Evolutionary conservation across 805 yeast species (phyloP).

Genomic region (Nakazawaea wickerhamii): DNA sequence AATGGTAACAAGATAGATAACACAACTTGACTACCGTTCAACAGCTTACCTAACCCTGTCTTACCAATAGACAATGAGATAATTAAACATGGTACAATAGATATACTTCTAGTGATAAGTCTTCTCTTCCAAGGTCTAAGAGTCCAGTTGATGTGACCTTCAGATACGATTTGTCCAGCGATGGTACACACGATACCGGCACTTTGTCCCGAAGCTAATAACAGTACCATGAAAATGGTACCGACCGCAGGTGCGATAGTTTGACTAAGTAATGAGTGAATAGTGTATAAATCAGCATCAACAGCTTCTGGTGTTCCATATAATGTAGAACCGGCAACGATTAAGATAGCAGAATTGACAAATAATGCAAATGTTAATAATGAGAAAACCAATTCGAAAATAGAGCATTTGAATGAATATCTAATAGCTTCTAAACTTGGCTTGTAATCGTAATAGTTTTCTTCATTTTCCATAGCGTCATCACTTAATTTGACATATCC

Average conservation of each 20-base stretch:
- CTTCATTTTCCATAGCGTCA: conserved; percentile 27
- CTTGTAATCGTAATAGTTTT: conserved; percentile 42
- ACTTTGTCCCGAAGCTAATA: conserved; percentile 72
- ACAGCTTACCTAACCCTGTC: conserved; percentile 59
- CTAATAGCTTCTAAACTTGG: conserved; percentile 67
- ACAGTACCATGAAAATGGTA: conserved; percentile 74
- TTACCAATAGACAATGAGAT: conserved; percentile 65
- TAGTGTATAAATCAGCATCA: conserved; percentile 72
- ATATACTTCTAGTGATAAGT: conserved; percentile 61
- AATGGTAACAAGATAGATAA: conserved; percentile 74
- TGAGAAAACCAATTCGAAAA: conserved; percentile 59
- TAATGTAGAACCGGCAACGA: conserved; percentile 72
- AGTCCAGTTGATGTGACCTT: conserved; percentile 80
- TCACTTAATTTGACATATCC: conserved; percentile 25
- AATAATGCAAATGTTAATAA: conserved; percentile 75
- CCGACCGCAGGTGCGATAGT: conserved; percentile 71
- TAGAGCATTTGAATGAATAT: conserved; percentile 62
- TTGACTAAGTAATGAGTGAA: conserved; percentile 51
- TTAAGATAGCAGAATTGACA: conserved; percentile 73
- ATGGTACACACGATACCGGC: conserved; percentile 89
- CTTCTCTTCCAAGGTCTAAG: conserved; percentile 77
- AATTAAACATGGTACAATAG: conserved; percentile 70
- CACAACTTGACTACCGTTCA: conserved; percentile 77
- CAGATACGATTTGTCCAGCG: conserved; percentile 85
- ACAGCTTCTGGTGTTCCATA: conserved; percentile 58